phyloP scores from a whole-genome alignment of 345 rosid genomes.

The Passiflora organensis region DNA sequence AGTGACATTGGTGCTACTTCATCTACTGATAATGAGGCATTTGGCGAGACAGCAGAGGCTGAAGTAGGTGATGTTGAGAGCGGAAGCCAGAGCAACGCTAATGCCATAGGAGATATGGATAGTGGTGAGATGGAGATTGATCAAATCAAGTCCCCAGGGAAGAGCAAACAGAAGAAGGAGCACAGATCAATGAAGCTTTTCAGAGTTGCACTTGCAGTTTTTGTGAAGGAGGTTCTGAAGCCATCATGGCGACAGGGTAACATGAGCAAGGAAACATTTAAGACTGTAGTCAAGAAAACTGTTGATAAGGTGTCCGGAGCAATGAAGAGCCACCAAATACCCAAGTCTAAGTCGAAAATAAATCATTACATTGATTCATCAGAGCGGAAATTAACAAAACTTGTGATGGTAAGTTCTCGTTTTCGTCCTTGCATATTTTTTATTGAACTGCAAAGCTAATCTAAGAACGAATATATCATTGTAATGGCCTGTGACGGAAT shows the following conservation, averaged over 20 bases:
- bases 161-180: slow-evolving; percentile 54
- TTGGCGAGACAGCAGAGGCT: slow-evolving; percentile 64
- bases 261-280: slow-evolving; percentile 95
- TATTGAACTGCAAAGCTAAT: neutral
- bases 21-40: slow-evolving; percentile 48
- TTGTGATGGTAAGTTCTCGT: slow-evolving; percentile 66
- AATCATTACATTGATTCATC: slow-evolving; percentile 72
- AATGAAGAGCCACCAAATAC: slow-evolving; percentile 65
- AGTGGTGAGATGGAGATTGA: slow-evolving; percentile 48
- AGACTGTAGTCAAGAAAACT: slow-evolving; percentile 83
- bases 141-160: slow-evolving; percentile 45
- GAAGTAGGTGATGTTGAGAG: slow-evolving; percentile 60
- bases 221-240: slow-evolving; percentile 86
- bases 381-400: slow-evolving; percentile 70
- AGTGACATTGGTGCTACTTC: slow-evolving; percentile 31
- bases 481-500: neutral
- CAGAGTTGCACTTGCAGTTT: slow-evolving; percentile 66
- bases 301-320: slow-evolving; percentile 86
- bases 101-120: slow-evolving; percentile 25
- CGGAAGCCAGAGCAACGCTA: slow-evolving; percentile 40
- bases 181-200: slow-evolving; percentile 67
- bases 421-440: neutral
- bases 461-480: neutral
- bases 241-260: slow-evolving; percentile 93
- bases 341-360: slow-evolving; percentile 77